Evolutionary conservation across 192 early-diverging fungal genomes (phyloP), one percentile per base, ranked within the genome.

Genomic region (Phycomyces blakesleeanus): DNA sequence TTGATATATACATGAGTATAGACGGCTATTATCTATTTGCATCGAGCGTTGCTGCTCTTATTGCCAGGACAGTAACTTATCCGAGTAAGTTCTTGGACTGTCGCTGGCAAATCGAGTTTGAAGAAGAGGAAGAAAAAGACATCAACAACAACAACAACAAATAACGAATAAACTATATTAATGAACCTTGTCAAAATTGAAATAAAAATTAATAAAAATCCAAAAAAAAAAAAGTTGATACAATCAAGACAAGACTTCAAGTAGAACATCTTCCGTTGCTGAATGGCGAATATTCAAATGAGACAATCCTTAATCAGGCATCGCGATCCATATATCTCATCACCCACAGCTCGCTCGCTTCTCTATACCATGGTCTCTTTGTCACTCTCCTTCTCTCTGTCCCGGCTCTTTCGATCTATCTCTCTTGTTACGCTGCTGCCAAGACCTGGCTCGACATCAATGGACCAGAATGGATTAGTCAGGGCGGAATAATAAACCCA

Each of bases 221-320:
- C 21, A 14, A 14, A 47, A 34, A 4, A 18, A 24, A 5, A n/a
- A 7, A 34, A 79, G 77, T 93, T 51, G 91, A 93, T 68, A 90
- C 91, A 27, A 61, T 93, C 59, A 90, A 91, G 44, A 89, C 87
- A 24, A 73, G 83, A 16, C 65, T 87, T 55, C 91, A 91, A 62
- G 78, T 72, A 26, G 39, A 39, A 50, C 22, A 54, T 67, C 24
- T 63, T 55, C 41, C 44, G 49, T 4, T 61, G 55, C 5, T 57
- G 64, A 34, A 63, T 58, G 57, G 59, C 63, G 63, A 39, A 62
- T 27, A 53, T 61, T 34, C 60, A 55, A 57, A 64, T 62, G 61
- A 39, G 63, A 26, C 63, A 66, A 38, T 63, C 73, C 29, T 16
- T 44, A 61, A 29, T 64, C 60, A 16, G 56, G 42, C 21, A 51